Evolutionary conservation across 2,329 filamentous ascomycete species (phyloP), one percentile per base, ranked within the genome.

Genomic region (Samsoniella hepiali): DNA sequence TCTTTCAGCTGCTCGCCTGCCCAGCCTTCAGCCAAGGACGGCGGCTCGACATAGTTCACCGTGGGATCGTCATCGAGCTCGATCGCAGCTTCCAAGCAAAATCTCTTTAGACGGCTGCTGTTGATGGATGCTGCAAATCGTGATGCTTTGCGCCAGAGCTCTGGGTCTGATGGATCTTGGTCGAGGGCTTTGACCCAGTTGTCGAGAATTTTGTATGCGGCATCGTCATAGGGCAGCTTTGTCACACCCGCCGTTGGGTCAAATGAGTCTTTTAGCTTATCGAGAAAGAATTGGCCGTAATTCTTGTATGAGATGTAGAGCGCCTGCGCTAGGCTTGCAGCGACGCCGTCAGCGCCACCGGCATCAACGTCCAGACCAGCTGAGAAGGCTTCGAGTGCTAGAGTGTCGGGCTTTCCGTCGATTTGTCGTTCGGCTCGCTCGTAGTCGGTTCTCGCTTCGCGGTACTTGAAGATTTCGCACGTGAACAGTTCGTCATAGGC

Each of bases 241-340:
- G 78, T 69, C 82, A 87, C 68, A 89, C 85, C 64, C 78, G 80
- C 73, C n/a, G 62, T 63, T 5, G 57, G 63, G 40, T 67, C 63
- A 7, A 50, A 36, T 6, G 53, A 42, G 27, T 78, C 76, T 62
- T 74, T 77, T 3, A 76, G 68, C 59, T 73, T 76, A 62, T 99
- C 94, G n/a, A 99, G 81, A 64, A 89, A 81, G 72, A 96, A 97
- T 72, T 98, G 91, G 49, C 93, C 95, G 76, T 94, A 88, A 70
- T 98, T 99, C 76, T 98, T 99, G 80, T 96, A 92, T 1, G 94
- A 91, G 8, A 99, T 84, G 71, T 97, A 97, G 27, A 98, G 82
- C 11, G 96, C 93, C 72, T 97, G 93, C 0, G 91, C 89, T 10
- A 98, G 79, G 56, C 89, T 94, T 72, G 90, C 95, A 17, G 89